Evolutionary conservation across 2,329 filamentous ascomycete species (phyloP).

Genomic region (Fusarium sacchari): DNA sequence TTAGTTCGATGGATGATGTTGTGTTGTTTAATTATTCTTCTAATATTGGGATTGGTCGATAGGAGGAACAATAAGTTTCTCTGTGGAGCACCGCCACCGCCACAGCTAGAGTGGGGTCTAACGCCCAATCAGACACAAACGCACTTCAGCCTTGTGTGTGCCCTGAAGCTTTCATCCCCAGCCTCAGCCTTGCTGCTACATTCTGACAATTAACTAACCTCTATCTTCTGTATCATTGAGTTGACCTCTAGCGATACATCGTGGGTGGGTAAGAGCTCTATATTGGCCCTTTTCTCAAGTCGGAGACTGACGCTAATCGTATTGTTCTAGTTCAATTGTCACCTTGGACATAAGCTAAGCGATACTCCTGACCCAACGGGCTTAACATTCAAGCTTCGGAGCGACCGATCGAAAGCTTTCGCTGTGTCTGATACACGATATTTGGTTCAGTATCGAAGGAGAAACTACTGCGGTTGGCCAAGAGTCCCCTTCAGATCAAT

Average conservation of each 20-base stretch:
- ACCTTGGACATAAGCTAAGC: not conserved
- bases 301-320: not conserved
- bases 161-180: slow-evolving; percentile 30
- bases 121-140: not conserved
- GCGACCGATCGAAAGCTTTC: not conserved
- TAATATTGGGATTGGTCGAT: slow-evolving; percentile 5
- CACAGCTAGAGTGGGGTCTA: slow-evolving; percentile 2
- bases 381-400: slow-evolving; percentile 9
- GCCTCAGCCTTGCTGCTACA: slow-evolving; percentile 42
- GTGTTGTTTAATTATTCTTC: not conserved
- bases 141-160: slow-evolving; percentile 38
- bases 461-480: not conserved
- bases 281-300: fast-evolving
- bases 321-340: not conserved
- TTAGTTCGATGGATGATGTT: not conserved
- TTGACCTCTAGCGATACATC: not conserved
- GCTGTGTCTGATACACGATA: not conserved
- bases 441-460: not conserved
- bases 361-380: not conserved
- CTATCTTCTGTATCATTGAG: slow-evolving; percentile 4
- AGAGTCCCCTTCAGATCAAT: not conserved
- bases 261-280: not conserved
- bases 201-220: slow-evolving; percentile 18
- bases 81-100: slow-evolving; percentile 16
- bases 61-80: not conserved